A percentile compares a stretch with the other conserved stretches of the same genome.
Evolutionary conservation across 2,329 filamentous ascomycete genomes (phyloP).

Genomic region (Cladosporium colombiae): DNA sequence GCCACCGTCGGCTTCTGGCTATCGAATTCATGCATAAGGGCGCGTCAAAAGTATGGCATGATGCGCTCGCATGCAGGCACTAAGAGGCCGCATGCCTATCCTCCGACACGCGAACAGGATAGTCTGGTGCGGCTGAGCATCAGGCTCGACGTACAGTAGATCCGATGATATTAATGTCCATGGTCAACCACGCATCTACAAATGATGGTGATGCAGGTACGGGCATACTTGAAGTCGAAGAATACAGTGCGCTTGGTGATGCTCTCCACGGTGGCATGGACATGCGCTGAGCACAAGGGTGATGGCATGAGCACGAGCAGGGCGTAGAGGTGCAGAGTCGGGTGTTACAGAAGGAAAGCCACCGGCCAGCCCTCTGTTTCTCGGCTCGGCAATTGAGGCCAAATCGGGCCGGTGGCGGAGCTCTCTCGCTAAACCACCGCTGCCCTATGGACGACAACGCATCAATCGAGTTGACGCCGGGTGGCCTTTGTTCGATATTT

Average conservation of each 20-base stretch:
- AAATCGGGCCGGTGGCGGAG: slow-evolving; percentile 5
- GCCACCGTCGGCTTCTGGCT: slow-evolving; percentile 8
- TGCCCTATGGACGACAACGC: slow-evolving; percentile 3
- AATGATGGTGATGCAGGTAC: not conserved
- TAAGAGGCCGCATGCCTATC: not conserved
- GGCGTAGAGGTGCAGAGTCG: not conserved
- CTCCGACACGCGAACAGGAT: not conserved
- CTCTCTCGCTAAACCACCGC: not conserved
- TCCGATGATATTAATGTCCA: not conserved
- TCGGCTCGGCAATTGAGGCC: slow-evolving; percentile 9
- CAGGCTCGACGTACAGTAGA: not conserved
- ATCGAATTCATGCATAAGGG: slow-evolving; percentile 13
- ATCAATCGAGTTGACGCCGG: not conserved
- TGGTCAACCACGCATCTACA: not conserved
- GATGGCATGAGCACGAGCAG: not conserved
- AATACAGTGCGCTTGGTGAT: not conserved
- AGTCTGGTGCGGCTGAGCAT: not conserved
- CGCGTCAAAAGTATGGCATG: not conserved
- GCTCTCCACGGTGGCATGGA: not conserved
- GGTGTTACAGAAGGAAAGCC: not conserved
- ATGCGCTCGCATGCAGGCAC: not conserved
- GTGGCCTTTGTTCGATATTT: not conserved
- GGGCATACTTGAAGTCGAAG: not conserved
- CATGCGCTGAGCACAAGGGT: not conserved
- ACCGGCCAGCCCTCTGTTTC: not conserved